Conservation (phyloP, 345 rosid species). For the Psidium guajava region DNA sequence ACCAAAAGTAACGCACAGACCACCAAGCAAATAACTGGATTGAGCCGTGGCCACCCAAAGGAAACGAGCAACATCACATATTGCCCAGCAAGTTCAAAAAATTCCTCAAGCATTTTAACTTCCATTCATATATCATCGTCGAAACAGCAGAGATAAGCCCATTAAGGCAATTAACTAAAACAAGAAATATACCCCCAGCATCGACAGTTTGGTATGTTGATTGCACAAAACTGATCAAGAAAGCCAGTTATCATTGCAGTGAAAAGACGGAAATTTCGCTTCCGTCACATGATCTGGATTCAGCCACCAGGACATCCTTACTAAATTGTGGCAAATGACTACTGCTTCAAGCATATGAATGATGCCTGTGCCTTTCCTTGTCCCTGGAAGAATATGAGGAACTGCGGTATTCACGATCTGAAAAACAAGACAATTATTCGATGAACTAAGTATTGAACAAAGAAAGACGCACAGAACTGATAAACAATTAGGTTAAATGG, state of each 20-base stretch:
- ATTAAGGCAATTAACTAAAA: not conserved
- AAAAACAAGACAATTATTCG: not conserved
- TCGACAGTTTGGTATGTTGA: not conserved
- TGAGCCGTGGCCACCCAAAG: not conserved
- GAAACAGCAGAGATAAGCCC: not conserved
- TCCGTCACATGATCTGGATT: not conserved
- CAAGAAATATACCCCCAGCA: not conserved
- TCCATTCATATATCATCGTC: not conserved
- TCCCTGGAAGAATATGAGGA: conserved; percentile 56
- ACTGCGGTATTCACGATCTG: conserved; percentile 51
- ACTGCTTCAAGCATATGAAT: conserved; percentile 13
- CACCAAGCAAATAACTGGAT: not conserved
- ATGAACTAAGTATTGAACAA: not conserved
- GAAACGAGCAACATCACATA: not conserved
- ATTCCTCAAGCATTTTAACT: not conserved
- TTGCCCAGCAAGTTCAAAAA: not conserved
- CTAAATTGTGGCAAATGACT: not conserved
- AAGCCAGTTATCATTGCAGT: not conserved
- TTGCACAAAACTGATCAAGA: not conserved
- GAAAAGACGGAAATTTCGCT: not conserved
- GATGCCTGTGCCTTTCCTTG: conserved; percentile 52
- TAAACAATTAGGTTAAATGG: not conserved
- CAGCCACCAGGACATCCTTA: not conserved
- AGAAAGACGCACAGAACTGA: not conserved
- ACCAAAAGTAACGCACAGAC: not conserved